These are phyloP conservation scores for Beta lomatogona DNA, from an alignment of 179 eudicot genomes.

Conservation along the genomic window DNA sequence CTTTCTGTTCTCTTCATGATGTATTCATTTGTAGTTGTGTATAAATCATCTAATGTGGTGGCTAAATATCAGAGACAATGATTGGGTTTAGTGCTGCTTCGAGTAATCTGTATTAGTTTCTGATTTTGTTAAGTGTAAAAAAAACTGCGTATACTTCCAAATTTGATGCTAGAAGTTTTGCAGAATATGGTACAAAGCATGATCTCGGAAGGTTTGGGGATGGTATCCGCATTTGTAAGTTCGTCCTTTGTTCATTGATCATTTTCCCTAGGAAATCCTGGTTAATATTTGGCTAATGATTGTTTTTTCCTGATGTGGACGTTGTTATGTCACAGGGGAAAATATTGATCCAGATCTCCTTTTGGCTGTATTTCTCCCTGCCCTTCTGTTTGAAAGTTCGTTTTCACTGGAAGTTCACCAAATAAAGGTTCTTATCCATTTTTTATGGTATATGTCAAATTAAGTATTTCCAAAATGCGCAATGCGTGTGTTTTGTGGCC, in stretches of 20 bases:
- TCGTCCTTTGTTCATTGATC: slow-evolving; percentile 17
- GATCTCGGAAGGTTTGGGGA: slow-evolving; percentile 75
- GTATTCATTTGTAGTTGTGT: not conserved
- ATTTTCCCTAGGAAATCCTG: not conserved
- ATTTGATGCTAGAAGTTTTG: slow-evolving; percentile 27
- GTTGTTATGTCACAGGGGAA: slow-evolving; percentile 64
- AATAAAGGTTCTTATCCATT: slow-evolving; percentile 65
- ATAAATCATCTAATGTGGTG: not conserved
- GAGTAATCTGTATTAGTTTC: not conserved
- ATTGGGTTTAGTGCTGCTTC: not conserved
- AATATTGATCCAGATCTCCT: slow-evolving; percentile 86
- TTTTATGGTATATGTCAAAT: not conserved
- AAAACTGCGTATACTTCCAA: not conserved
- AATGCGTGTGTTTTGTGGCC: not conserved
- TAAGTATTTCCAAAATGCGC: not conserved
- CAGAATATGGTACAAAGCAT: slow-evolving; percentile 86
- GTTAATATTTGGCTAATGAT: not conserved
- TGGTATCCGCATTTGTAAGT: slow-evolving; percentile 87
- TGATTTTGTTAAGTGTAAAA: not conserved
- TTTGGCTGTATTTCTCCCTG: slow-evolving; percentile 96
- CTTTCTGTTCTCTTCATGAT: not conserved
- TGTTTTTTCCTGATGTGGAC: slow-evolving; percentile 17
- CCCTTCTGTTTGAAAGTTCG: slow-evolving; percentile 95
- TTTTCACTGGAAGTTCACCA: slow-evolving; percentile 96
- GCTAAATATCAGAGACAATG: not conserved